Evolutionary conservation across 2,329 filamentous ascomycete genomes (phyloP).

Genomic region (Neonectria ditissima): DNA sequence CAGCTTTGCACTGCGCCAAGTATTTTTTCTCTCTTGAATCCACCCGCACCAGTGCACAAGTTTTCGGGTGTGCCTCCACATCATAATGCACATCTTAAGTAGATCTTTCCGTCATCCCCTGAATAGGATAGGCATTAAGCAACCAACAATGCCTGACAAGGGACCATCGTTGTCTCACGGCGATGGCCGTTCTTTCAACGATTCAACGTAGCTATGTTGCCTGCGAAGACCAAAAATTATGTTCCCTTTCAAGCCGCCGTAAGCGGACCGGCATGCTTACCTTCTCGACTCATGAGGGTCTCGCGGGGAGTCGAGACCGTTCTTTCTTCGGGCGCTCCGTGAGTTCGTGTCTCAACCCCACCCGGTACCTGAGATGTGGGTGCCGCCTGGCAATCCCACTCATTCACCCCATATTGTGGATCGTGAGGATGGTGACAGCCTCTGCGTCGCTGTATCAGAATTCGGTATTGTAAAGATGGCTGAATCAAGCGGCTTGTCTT

Average conservation of each 20-base stretch:
- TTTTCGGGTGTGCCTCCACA: conserved; percentile 28
- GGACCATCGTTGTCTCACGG: background rate
- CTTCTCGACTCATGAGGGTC: conserved; percentile 23
- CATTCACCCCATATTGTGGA: conserved; percentile 19
- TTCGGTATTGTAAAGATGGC: conserved; percentile 8
- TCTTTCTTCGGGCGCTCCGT: conserved; percentile 45
- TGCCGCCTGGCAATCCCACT: conserved; percentile 22
- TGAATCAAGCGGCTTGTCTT: conserved; percentile 12
- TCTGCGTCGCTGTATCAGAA: conserved; percentile 22
- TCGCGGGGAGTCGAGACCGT: conserved; percentile 43
- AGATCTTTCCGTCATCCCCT: conserved; percentile 43
- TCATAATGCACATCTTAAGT: conserved; percentile 46
- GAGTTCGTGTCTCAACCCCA: conserved; percentile 39
- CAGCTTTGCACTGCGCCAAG: conserved; percentile 17
- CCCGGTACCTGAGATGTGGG: conserved; percentile 45
- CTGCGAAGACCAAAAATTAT: conserved; percentile 13
- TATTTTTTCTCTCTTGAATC: conserved; percentile 24
- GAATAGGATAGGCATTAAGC: conserved; percentile 12
- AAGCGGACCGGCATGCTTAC: conserved; percentile 28
- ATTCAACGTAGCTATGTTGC: conserved; percentile 1
- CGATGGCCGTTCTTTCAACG: conserved; percentile 17
- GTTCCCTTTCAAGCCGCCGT: conserved; percentile 27
- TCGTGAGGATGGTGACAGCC: conserved; percentile 15
- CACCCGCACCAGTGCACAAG: conserved; percentile 20
- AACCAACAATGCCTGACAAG: conserved; percentile 5